Percentiles rank a stretch among this genome's conserved stretches.
Evolutionary conservation across 1,139 yeast species (phyloP).

Genomic region (Scheffersomyces parashehatae): DNA sequence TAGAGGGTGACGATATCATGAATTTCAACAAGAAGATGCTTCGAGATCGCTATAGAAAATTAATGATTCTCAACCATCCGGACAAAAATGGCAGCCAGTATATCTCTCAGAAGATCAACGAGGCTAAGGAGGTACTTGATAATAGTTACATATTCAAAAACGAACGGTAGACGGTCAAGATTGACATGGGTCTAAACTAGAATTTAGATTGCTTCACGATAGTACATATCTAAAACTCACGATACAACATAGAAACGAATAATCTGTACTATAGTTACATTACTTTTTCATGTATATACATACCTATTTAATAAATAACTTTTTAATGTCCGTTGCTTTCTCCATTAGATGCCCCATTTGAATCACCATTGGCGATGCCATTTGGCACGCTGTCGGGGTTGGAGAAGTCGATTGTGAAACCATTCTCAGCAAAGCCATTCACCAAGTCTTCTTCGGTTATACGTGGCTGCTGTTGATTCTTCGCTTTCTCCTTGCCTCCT

Average conservation of each 20-base stretch:
- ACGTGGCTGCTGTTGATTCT: conserved; percentile 6
- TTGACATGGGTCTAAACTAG: no score
- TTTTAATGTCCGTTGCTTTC: not conserved
- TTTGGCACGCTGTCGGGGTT: not conserved
- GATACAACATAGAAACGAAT: no score
- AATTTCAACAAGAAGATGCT: conserved; percentile 45
- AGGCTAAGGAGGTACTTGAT: conserved; percentile 69
- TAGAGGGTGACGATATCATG: conserved; percentile 52
- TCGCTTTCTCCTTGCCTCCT: conserved; percentile 43
- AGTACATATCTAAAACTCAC: no score
- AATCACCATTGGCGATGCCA: no score
- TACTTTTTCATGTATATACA: no score
- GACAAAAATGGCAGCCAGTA: conserved; percentile 76
- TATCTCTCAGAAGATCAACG: conserved; percentile 71
- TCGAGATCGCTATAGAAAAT: conserved; percentile 55
- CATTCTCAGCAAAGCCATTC: conserved; percentile 3
- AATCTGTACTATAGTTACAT: no score
- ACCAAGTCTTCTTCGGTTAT: conserved; percentile 2
- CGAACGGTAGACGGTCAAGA: conserved; percentile 1
- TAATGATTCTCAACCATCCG: conserved; percentile 73
- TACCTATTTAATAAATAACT: not conserved
- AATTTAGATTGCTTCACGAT: no score
- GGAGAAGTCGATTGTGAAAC: not conserved
- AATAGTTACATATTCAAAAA: conserved; percentile 47
- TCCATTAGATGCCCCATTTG: not conserved